These are phyloP conservation scores for Vachellia pachyceras DNA, from an alignment of 306 rosid genomes.

Conservation along the genomic window DNA sequence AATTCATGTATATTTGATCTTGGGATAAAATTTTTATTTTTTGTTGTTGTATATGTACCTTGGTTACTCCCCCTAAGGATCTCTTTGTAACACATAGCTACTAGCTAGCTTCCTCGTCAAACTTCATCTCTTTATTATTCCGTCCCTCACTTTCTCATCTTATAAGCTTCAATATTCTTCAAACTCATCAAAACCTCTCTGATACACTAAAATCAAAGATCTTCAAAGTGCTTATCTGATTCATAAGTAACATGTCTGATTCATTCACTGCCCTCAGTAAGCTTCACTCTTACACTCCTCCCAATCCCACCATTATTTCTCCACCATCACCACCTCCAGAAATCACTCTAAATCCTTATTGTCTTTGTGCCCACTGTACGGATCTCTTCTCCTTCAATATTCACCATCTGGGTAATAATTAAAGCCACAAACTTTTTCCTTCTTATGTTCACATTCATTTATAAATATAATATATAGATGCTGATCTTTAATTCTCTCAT, in stretches of 20 bases:
- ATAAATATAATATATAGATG: background rate
- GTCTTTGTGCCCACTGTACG: constrained; percentile 44
- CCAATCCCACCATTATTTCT: constrained; percentile 34
- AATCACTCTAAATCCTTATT: constrained; percentile 31
- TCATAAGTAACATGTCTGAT: constrained; percentile 34
- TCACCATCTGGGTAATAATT: constrained; percentile 49
- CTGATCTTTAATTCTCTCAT: background rate
- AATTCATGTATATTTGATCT: no score
- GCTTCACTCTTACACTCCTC: constrained; percentile 25
- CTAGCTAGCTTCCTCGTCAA: constrained; percentile 3
- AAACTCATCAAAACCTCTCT: background rate
- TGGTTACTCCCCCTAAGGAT: background rate
- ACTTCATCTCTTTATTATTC: background rate
- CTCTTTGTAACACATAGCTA: constrained; percentile 29
- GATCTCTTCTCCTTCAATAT: constrained; percentile 40
- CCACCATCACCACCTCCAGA: constrained; percentile 29
- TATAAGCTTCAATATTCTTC: background rate
- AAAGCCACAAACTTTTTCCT: background rate
- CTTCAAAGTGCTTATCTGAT: constrained; percentile 13
- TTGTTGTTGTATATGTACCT: background rate
- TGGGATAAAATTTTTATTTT: no score
- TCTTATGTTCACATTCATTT: background rate
- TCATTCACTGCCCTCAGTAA: constrained; percentile 35
- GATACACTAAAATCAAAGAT: constrained; percentile 2
- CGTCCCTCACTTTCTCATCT: background rate